phyloP scores from a whole-genome alignment of 352 stramenopile genomes.

The Detonula confervacea region DNA sequence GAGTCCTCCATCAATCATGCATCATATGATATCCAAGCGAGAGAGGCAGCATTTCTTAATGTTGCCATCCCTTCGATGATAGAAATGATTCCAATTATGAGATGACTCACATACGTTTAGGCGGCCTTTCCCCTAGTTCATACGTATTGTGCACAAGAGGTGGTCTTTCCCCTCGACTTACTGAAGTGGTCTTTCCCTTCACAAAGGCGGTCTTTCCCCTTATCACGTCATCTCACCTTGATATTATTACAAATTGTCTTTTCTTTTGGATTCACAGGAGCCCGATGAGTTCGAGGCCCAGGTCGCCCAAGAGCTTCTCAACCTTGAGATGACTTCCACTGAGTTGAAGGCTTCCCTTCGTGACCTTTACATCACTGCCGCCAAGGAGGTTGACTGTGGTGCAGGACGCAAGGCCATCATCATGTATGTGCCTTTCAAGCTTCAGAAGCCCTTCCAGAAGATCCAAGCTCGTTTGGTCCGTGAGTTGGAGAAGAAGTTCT shows the following conservation, averaged over 20 bases:
- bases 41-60: constrained; percentile 1
- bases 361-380: constrained; percentile 98
- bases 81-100: constrained; percentile 18
- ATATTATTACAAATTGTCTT: constrained; percentile 11
- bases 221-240: constrained; percentile 32
- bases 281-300: constrained; percentile 88
- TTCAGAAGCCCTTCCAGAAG: constrained; percentile 98
- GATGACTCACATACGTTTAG: constrained; percentile 48
- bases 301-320: constrained; percentile 88
- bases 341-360: constrained; percentile 98
- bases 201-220: constrained; percentile 27
- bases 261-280: constrained; percentile 55
- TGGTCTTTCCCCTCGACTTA: constrained; percentile 31
- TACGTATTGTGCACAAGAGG: constrained; percentile 31
- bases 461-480: constrained; percentile 97
- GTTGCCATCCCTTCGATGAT: not conserved
- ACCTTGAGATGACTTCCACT: constrained; percentile 91
- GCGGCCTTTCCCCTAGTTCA: constrained; percentile 49
- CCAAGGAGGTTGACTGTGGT: constrained; percentile 98
- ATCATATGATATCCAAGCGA: constrained; percentile 1
- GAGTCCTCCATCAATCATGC: constrained; percentile 3
- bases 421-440: constrained; percentile 98
- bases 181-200: constrained; percentile 34
- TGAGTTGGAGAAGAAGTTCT: constrained; percentile 99
- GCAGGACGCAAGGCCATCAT: constrained; percentile 96